Percentiles rank a stretch among this genome's conserved stretches.
Evolutionary conservation across 2,329 filamentous ascomycete genomes (phyloP).

Genomic region (Blastomyces parvus): DNA sequence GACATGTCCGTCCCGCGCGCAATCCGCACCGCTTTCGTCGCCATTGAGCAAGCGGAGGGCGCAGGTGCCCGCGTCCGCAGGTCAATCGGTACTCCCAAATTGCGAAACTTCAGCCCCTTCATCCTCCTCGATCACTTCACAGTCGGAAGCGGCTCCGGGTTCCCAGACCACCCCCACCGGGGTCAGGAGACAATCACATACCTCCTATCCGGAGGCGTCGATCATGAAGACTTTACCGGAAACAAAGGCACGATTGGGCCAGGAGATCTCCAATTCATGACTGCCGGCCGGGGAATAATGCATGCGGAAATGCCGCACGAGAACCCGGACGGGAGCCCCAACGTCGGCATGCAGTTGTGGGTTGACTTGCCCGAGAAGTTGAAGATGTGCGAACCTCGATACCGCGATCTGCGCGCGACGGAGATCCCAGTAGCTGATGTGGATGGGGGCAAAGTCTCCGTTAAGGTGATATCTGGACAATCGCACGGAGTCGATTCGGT

Average conservation of each 20-base stretch:
- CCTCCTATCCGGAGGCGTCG: constrained; percentile 71
- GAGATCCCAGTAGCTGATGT: constrained; percentile 70
- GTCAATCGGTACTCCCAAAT: constrained; percentile 71
- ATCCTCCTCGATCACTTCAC: constrained; percentile 94
- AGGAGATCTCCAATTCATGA: constrained; percentile 98
- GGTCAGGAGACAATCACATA: constrained; percentile 90
- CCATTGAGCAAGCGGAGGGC: constrained; percentile 77
- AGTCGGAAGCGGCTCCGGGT: constrained; percentile 69
- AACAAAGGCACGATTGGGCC: constrained; percentile 72
- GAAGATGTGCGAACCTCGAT: constrained; percentile 83
- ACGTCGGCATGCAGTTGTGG: constrained; percentile 89
- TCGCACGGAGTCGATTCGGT: constrained; percentile 76
- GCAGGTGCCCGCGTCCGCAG: constrained; percentile 78
- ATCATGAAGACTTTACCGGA: constrained; percentile 88
- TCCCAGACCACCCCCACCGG: constrained; percentile 75
- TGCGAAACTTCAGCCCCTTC: constrained; percentile 84
- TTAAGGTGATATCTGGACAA: constrained; percentile 87
- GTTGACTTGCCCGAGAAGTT: constrained; percentile 69
- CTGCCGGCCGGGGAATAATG: constrained; percentile 80
- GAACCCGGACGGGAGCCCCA: constrained; percentile 64
- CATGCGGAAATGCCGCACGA: constrained; percentile 91
- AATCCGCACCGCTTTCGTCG: constrained; percentile 75
- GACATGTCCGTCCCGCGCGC: constrained; percentile 61
- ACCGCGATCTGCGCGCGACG: constrained; percentile 67
- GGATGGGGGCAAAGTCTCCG: constrained; percentile 62